Evolutionary conservation across 2,329 filamentous ascomycete genomes (phyloP), one percentile per base, ranked within the genome.

Genomic region (Colletotrichum higginsianum): DNA sequence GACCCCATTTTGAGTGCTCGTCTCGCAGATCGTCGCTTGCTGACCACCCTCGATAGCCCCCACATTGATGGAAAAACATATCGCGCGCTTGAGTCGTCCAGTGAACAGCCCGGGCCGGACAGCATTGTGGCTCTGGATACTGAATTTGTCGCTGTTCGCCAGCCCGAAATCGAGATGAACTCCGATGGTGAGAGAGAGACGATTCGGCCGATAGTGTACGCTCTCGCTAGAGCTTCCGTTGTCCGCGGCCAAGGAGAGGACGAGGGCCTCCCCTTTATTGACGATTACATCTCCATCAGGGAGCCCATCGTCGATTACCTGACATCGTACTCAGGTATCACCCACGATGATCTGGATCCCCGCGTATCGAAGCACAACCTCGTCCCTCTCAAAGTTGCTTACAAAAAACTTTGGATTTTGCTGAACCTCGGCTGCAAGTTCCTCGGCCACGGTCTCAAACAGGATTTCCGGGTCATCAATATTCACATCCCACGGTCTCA

Each of bases 391-490:
- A 99, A 99, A 80, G 89, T 93, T 69, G 95, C 94, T 1, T 99
- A 98, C 86, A 99, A 99, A 83, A 98, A 98, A 81, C 90, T 99
- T 40, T 99, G 97, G 97, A 90, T 98, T 18, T 87, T 99, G 21
- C 89, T 99, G 42, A 99, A 99, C 79, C 87, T 98, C 0, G 96
- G 96, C 58, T 98, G 95, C 82, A 90, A 94, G 74, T 99, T 99
- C 80, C 89, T 99, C 6, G 96, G 96, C 2, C 96, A 99, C 78
- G 96, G 96, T 4, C 86, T 99, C 52, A 94, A 94, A 75, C 96
- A 96, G 76, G 96, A 99, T 82, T 98, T 99, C 84, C 94, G 96
- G 64, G 97, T 97, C 67, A 97, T 98, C 83, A 99, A 99, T 81
- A 98, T 99, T 67, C 94, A 98, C 80, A 93, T 99, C 0, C 96